Percentiles rank a stretch among this genome's conserved stretches.
phyloP scores from a whole-genome alignment of 106 monocot species.

The Acorus calamus region DNA sequence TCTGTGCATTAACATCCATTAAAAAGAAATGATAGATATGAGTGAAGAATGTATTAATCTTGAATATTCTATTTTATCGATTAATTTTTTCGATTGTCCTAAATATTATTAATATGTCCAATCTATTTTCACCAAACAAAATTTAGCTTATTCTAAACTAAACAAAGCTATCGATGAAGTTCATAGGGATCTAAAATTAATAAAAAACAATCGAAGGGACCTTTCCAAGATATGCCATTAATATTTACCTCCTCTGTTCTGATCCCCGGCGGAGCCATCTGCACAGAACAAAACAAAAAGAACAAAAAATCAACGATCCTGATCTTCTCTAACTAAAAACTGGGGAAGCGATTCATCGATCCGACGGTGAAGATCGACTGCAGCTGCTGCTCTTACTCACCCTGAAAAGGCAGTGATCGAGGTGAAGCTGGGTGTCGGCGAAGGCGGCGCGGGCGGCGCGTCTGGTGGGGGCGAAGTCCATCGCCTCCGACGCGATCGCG shows the following conservation, averaged over 20 bases:
- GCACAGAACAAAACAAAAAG: constrained; percentile 11
- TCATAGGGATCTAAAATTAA: neutral
- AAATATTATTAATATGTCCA: too few species aligned
- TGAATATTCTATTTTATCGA: too few species aligned
- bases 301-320: neutral
- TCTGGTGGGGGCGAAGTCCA: constrained; percentile 56
- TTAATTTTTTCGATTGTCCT: too few species aligned
- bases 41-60: too few species aligned
- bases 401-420: constrained; percentile 93
- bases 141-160: too few species aligned
- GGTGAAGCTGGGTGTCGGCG: constrained; percentile 35
- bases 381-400: constrained; percentile 8
- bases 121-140: too few species aligned
- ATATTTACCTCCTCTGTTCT: constrained; percentile 57
- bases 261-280: constrained; percentile 72
- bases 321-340: neutral
- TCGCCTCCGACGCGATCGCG: constrained; percentile 38
- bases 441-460: constrained; percentile 61
- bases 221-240: too few species aligned
- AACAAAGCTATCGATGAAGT: too few species aligned
- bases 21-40: too few species aligned
- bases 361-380: neutral
- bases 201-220: neutral
- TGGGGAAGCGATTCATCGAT: neutral
- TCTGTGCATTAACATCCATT: too few species aligned